These are phyloP conservation scores for Eutypella sp. DNA, from an alignment of 2,329 filamentous ascomycete species.

Conservation along the genomic window DNA sequence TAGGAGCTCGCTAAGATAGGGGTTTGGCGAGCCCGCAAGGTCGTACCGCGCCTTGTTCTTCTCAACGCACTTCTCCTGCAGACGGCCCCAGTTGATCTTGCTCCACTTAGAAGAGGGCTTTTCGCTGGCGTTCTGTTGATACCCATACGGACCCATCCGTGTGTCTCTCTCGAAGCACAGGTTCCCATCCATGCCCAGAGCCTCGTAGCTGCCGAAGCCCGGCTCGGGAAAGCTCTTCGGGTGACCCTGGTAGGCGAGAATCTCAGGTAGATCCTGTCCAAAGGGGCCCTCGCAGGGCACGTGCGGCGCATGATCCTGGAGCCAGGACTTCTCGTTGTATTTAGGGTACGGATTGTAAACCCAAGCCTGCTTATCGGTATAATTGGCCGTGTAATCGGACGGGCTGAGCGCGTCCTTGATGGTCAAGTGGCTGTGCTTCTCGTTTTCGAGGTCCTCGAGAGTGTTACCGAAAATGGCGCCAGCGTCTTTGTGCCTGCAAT, in stretches of 20 bases:
- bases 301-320: constrained; percentile 49
- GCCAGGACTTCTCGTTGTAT: constrained; percentile 61
- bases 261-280: constrained; percentile 55
- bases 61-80: constrained; percentile 62
- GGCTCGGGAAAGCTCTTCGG: constrained; percentile 55
- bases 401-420: constrained; percentile 27
- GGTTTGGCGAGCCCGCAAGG: constrained; percentile 36
- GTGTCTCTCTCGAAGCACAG: constrained; percentile 66
- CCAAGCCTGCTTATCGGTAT: constrained; percentile 43
- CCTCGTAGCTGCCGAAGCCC: constrained; percentile 57
- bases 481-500: constrained; percentile 36
- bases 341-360: constrained; percentile 67
- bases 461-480: constrained; percentile 55
- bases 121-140: constrained; percentile 43
- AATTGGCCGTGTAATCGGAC: constrained; percentile 31
- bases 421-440: constrained; percentile 23
- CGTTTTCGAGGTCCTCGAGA: constrained; percentile 40
- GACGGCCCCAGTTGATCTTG: constrained; percentile 62
- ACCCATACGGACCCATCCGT: constrained; percentile 63
- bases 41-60: constrained; percentile 63
- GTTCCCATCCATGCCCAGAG: constrained; percentile 56
- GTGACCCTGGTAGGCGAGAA: constrained; percentile 58
- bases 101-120: constrained; percentile 52
- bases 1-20: constrained; percentile 36
- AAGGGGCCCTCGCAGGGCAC: constrained; percentile 61